These are phyloP conservation scores for Apiotrichum akiyoshidainum DNA, from an alignment of 1,284 basidiomycete genomes.

Conservation along the genomic window DNA sequence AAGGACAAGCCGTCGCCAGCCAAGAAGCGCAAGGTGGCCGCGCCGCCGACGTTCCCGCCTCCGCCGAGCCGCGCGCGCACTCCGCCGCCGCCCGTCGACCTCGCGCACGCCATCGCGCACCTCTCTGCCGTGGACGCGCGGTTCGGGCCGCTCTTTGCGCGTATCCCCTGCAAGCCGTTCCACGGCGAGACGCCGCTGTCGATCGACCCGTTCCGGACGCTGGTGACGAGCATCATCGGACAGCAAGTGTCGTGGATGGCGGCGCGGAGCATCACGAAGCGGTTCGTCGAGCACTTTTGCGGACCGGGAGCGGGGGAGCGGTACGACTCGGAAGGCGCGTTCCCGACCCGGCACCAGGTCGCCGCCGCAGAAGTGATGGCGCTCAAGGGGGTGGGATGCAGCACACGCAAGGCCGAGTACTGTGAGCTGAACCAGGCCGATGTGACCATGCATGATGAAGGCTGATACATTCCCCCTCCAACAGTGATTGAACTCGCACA, in stretches of 20 bases:
- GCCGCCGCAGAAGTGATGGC: conserved; percentile 58
- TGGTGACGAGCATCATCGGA: conserved; percentile 69
- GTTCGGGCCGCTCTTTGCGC: conserved; percentile 64
- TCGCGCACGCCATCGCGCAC: conserved; percentile 69
- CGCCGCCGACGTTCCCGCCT: neutral
- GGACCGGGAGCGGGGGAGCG: conserved; percentile 38
- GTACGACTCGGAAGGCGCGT: conserved; percentile 45
- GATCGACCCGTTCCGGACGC: conserved; percentile 54
- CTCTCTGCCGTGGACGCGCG: conserved; percentile 66
- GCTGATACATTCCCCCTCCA: neutral
- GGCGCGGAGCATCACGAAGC: conserved; percentile 78
- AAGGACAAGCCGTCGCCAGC: no score
- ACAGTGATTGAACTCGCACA: conserved; percentile 71
- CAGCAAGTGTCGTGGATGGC: conserved; percentile 92
- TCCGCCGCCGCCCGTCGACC: conserved; percentile 57
- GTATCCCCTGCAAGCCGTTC: conserved; percentile 39
- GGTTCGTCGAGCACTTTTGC: conserved; percentile 72
- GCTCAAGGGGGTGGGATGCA: conserved; percentile 69
- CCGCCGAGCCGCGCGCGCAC: neutral
- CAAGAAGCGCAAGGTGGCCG: no score
- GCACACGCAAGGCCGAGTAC: conserved; percentile 79
- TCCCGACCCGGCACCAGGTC: conserved; percentile 70
- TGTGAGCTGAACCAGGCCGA: no score
- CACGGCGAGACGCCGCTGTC: conserved; percentile 8
- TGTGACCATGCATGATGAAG: no score